Conservation (phyloP, 352 stramenopile species). For the Phytophthora citrophthora region DNA sequence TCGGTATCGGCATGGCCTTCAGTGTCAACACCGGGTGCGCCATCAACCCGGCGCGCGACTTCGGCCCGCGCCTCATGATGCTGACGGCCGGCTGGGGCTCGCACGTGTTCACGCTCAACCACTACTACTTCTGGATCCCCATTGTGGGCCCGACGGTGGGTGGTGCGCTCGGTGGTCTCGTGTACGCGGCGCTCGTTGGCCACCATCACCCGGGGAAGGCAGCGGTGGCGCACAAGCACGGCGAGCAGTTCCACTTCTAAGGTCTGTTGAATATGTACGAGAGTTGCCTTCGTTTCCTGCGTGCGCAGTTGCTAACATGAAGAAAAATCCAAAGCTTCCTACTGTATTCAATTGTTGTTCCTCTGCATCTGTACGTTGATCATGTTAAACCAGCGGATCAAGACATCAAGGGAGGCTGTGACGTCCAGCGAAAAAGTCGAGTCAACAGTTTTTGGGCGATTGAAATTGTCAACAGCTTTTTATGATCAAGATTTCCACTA, state of each 20-base stretch:
- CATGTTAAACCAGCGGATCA: slow-evolving; percentile 26
- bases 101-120: slow-evolving; percentile 48
- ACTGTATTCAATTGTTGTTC: slow-evolving; percentile 5
- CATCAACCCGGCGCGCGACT: slow-evolving; percentile 65
- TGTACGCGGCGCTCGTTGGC: slow-evolving; percentile 53
- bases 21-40: slow-evolving; percentile 60
- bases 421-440: slow-evolving; percentile 29
- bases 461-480: slow-evolving; percentile 25
- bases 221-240: slow-evolving; percentile 21
- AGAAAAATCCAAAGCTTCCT: slow-evolving; percentile 26
- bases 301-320: slow-evolving; percentile 26
- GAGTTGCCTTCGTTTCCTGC: slow-evolving; percentile 31
- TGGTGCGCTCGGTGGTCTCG: slow-evolving; percentile 40
- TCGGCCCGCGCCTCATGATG: slow-evolving; percentile 58
- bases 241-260: slow-evolving; percentile 42
- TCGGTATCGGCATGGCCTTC: slow-evolving; percentile 67
- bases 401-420: slow-evolving; percentile 16
- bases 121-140: slow-evolving; percentile 66
- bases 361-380: slow-evolving; percentile 1
- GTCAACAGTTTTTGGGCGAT: slow-evolving; percentile 17
- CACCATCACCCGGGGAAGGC: slow-evolving; percentile 55
- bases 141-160: slow-evolving; percentile 52
- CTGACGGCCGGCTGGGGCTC: slow-evolving; percentile 48
- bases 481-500: slow-evolving; percentile 6
- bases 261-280: slow-evolving; percentile 10